Percentiles rank a stretch among this genome's conserved stretches.
Evolutionary conservation across 345 rosid species (phyloP).

Genomic region (Brassica rapa): DNA sequence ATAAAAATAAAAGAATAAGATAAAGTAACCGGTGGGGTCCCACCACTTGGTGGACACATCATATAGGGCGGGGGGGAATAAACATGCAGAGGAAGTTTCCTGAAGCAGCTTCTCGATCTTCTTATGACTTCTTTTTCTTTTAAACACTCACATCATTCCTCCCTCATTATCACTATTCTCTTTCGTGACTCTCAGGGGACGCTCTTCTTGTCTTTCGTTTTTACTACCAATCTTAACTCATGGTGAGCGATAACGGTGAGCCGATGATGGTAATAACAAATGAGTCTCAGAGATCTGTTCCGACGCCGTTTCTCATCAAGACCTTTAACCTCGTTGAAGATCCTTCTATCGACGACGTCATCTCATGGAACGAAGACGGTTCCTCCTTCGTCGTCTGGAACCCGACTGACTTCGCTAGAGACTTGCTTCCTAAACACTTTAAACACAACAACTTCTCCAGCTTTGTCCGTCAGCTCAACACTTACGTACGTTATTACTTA

Average conservation of each 20-base stretch:
- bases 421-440: slow-evolving; percentile 81
- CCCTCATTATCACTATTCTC: neutral
- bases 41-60: slow-evolving; percentile 32
- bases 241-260: slow-evolving; percentile 24
- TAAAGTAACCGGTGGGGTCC: neutral
- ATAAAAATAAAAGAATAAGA: neutral
- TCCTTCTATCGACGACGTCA: slow-evolving; percentile 60
- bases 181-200: slow-evolving; percentile 12
- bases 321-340: slow-evolving; percentile 86
- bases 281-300: slow-evolving; percentile 67
- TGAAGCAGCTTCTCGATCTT: slow-evolving; percentile 49
- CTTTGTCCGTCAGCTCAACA: slow-evolving; percentile 93
- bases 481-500: slow-evolving; percentile 54
- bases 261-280: slow-evolving; percentile 20
- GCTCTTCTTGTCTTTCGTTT: neutral
- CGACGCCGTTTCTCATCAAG: slow-evolving; percentile 83
- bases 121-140: neutral
- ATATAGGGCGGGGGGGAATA: slow-evolving; percentile 12
- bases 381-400: slow-evolving; percentile 86
- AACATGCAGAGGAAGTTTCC: slow-evolving; percentile 56
- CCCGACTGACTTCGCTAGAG: slow-evolving; percentile 77
- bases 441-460: slow-evolving; percentile 94
- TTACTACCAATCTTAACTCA: neutral
- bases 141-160: neutral
- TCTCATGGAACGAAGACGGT: slow-evolving; percentile 93